These are phyloP conservation scores for Mycena belliarum DNA, from an alignment of 768 basidiomycete genomes.

Conservation along the genomic window DNA sequence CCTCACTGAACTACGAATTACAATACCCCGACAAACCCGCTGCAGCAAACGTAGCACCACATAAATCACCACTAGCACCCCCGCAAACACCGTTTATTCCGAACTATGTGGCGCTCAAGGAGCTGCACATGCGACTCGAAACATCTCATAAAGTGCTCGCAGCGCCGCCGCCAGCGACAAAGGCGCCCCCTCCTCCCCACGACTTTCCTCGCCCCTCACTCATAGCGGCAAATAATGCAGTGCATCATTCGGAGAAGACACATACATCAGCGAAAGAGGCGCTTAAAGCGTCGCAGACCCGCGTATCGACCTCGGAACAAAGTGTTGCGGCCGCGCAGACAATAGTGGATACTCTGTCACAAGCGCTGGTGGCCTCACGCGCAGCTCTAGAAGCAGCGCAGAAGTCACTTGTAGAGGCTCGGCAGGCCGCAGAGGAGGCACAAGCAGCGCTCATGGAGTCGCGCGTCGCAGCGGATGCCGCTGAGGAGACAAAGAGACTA, in stretches of 20 bases:
- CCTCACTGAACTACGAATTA: conserved; percentile 5
- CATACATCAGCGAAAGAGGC: conserved; percentile 8
- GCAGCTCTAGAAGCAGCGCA: conserved; percentile 10
- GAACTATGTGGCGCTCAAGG: conserved; percentile 14
- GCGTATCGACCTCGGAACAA: conserved; percentile 5
- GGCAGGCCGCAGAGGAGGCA: conserved; percentile 13
- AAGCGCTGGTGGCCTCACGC: conserved; percentile 12
- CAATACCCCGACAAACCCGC: conserved; percentile 10
- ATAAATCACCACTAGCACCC: not conserved
- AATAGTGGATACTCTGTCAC: conserved; percentile 6
- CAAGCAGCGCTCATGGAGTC: conserved; percentile 3
- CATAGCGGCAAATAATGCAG: conserved; percentile 9
- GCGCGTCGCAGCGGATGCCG: conserved; percentile 12
- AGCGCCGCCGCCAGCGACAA: conserved; percentile 8
- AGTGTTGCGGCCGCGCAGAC: conserved; percentile 8
- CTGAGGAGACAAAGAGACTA: conserved; percentile 16
- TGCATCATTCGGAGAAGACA: conserved; percentile 10
- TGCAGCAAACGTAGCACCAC: not conserved
- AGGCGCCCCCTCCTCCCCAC: conserved; percentile 3
- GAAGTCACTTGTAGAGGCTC: conserved; percentile 14
- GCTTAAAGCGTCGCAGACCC: conserved; percentile 6
- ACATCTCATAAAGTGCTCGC: conserved; percentile 13
- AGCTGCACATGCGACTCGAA: conserved; percentile 14
- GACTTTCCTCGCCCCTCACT: conserved; percentile 9
- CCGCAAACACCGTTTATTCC: conserved; percentile 15